phyloP scores from a whole-genome alignment of 2,329 filamentous ascomycete species.

The Fusarium multiceps region DNA sequence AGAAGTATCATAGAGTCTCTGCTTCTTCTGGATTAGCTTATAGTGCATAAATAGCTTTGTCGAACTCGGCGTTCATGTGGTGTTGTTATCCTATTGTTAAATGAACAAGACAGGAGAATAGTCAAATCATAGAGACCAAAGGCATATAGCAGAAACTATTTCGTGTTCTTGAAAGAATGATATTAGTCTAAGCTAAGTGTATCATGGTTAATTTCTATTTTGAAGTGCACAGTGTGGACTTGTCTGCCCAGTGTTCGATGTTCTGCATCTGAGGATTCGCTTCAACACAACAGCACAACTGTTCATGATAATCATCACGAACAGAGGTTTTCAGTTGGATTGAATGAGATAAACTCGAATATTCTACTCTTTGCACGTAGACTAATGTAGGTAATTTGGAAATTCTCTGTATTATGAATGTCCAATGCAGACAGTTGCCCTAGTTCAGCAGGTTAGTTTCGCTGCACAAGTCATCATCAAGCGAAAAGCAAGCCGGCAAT shows the following conservation, averaged over 20 bases:
- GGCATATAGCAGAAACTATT: neutral
- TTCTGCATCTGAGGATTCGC: neutral
- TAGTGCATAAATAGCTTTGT: neutral
- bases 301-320: neutral
- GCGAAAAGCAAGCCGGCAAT: neutral
- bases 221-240: neutral
- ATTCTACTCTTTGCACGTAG: no score
- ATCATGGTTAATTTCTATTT: neutral
- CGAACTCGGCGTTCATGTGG: neutral
- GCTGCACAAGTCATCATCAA: neutral
- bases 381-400: neutral
- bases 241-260: neutral
- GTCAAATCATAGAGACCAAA: neutral
- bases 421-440: neutral
- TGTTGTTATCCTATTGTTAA: neutral
- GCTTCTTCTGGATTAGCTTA: neutral
- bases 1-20: neutral
- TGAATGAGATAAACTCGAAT: neutral
- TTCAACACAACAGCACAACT: neutral
- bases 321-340: neutral
- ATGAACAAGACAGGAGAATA: neutral
- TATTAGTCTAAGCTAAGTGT: fast-evolving
- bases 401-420: neutral
- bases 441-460: neutral
- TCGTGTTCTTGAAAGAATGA: neutral